These are phyloP conservation scores for Cucumis sativus DNA, from an alignment of 306 rosid genomes.

Conservation along the genomic window DNA sequence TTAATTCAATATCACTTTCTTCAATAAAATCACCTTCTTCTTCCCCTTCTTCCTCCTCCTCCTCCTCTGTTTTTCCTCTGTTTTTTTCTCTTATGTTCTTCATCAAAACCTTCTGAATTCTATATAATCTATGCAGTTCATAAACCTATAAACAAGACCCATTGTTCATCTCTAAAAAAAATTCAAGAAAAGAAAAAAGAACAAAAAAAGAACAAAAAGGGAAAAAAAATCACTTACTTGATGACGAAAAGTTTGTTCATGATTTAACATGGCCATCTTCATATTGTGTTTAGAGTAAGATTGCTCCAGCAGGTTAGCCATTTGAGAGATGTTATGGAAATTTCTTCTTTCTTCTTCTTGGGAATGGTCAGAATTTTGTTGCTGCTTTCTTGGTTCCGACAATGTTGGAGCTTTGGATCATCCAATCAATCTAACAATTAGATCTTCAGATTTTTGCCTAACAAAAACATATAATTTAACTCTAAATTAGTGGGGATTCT, in stretches of 20 bases:
- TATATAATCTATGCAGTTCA: slow-evolving; percentile 82
- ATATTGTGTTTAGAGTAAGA: slow-evolving; percentile 53
- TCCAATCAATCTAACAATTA: neutral
- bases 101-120: slow-evolving; percentile 71
- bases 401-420: neutral
- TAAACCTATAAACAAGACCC: slow-evolving; percentile 30
- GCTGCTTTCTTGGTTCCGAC: neutral
- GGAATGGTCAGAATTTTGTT: neutral
- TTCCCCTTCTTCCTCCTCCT: slow-evolving; percentile 10
- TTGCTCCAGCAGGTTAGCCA: slow-evolving; percentile 52
- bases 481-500: neutral
- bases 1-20: slow-evolving; percentile 67
- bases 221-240: slow-evolving; percentile 29
- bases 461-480: neutral
- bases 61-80: slow-evolving; percentile 19
- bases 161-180: neutral
- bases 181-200: neutral
- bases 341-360: no score
- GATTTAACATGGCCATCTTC: slow-evolving; percentile 66
- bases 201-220: neutral
- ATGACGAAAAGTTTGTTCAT: slow-evolving; percentile 70
- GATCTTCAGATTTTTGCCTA: neutral
- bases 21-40: slow-evolving; percentile 42
- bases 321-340: neutral
- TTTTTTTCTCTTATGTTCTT: slow-evolving; percentile 27